phyloP scores from a whole-genome alignment of 805 yeast genomes.

The Kodamaea neixiangensis region DNA sequence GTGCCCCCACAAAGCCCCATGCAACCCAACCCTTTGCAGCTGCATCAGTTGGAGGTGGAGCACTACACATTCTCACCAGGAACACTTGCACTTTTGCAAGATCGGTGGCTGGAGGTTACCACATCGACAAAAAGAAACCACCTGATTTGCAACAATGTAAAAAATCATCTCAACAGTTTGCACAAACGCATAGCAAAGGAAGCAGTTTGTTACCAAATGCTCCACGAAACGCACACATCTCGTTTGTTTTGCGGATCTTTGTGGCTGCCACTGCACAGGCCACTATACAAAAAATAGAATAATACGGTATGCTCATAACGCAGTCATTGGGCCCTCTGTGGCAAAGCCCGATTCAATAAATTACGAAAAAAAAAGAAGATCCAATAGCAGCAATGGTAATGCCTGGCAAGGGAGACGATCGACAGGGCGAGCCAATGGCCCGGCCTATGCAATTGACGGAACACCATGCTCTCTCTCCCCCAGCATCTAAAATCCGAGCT shows the following conservation, averaged over 20 bases:
- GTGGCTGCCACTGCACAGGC: not conserved
- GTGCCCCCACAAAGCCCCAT: not conserved
- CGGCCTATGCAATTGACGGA: too few species aligned
- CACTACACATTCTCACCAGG: not conserved
- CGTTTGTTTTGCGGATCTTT: not conserved
- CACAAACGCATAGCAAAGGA: not conserved
- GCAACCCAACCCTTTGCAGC: not conserved
- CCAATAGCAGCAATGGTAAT: too few species aligned
- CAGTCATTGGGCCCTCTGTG: not conserved
- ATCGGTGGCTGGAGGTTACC: not conserved
- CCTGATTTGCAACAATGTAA: constrained; percentile 1
- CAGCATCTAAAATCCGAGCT: not conserved
- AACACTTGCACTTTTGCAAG: not conserved
- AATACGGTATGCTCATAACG: not conserved
- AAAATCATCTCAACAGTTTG: not conserved
- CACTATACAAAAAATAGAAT: not conserved
- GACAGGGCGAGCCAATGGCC: too few species aligned
- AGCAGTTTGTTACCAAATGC: not conserved
- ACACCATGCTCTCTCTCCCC: too few species aligned
- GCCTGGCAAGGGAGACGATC: too few species aligned
- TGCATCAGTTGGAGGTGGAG: not conserved
- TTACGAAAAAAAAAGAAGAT: too few species aligned
- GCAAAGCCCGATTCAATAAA: not conserved
- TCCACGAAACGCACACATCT: not conserved
- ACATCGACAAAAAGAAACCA: not conserved